Base-by-base conservation (phyloP, 2,329 filamentous ascomycete species). In the Aulographum hederae region DNA sequence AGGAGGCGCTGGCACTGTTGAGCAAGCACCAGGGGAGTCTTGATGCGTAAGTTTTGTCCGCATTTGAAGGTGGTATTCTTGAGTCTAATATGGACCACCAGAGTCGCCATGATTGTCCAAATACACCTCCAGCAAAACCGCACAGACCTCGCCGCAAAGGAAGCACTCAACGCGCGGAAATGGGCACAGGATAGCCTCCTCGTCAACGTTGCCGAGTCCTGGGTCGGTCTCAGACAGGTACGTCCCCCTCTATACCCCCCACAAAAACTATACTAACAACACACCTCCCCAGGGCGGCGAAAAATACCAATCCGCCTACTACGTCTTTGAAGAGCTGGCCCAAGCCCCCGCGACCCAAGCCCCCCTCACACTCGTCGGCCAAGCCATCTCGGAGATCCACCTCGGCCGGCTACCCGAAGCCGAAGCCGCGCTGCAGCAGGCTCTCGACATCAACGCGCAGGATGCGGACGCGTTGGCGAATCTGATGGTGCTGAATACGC, bases 121-220 rank as follows among this genome's bases (percentile, higher is more conserved):
- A 91, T 95, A 43, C 77, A 94, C 48, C 73, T 95, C 6, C 69
- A 80, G 43, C 82, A 93, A 51, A 94, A 94, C 62, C 72, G 86
- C 43, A 77, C 77, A 45, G 86, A 95, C 52, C 70, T 94, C 30
- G 89, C 89, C 2, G 46, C 84, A 10, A 93, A 93, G 56, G 86
- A 94, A 58, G 84, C 92, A 23, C 63, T 73, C 32, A 72, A 78
- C 21, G 89, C 89, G 21, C 73, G 85, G 51, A 71, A 81, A 56
- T 95, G 86, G 80, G 89, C 86, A 5, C 86, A 98, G 56, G 89
- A 95, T 51, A 92, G 78, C 43, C 60, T 95, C 25, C 63, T 95
- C 31, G 81, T 95, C 41, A 95, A 98, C 55, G 58, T 98, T 41
- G 85, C 85, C 5, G 89, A 98, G 58, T 81, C 81, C 5, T 98